Percentiles rank a stretch among this genome's conserved stretches.
Conservation (phyloP, 495 filamentous ascomycete species). For the Xylaria sp. region DNA sequence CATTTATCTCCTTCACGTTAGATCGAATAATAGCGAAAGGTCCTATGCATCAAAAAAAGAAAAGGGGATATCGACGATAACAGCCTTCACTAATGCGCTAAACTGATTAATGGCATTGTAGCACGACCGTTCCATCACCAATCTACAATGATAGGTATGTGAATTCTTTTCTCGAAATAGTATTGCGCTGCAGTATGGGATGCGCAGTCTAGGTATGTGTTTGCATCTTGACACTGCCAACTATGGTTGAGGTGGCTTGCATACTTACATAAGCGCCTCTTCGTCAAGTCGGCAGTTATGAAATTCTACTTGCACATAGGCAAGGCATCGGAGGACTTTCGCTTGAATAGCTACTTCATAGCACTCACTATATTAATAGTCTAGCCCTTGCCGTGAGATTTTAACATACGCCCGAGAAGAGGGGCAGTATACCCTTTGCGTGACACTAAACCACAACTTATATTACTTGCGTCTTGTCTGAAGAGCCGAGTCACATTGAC, state of each 20-base stretch:
- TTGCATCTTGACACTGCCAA: not conserved
- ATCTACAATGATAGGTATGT: not conserved
- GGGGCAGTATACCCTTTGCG: not conserved
- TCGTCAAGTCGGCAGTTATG: not conserved
- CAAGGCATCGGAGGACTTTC: not conserved
- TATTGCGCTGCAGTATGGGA: conserved; percentile 3
- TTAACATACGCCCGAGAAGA: not conserved
- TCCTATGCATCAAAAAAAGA: conserved; percentile 20
- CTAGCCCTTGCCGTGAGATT: not conserved
- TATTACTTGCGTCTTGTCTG: conserved; percentile 10
- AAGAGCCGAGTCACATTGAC: conserved; percentile 5
- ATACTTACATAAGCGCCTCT: not conserved
- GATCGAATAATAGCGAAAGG: conserved; percentile 3
- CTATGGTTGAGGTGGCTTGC: no score
- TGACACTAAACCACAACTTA: conserved; percentile 7
- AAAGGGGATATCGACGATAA: conserved; percentile 16
- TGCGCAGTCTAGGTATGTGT: not conserved
- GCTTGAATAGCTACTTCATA: not conserved
- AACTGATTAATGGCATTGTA: not conserved
- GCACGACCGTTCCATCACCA: not conserved
- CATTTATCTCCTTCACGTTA: conserved; percentile 1
- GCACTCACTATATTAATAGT: not conserved
- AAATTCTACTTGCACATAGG: not conserved
- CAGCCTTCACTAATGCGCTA: conserved; percentile 3
- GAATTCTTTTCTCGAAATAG: conserved; percentile 15